phyloP scores from a whole-genome alignment of 1,284 basidiomycete species.

The Singerocomus inundabilis region DNA sequence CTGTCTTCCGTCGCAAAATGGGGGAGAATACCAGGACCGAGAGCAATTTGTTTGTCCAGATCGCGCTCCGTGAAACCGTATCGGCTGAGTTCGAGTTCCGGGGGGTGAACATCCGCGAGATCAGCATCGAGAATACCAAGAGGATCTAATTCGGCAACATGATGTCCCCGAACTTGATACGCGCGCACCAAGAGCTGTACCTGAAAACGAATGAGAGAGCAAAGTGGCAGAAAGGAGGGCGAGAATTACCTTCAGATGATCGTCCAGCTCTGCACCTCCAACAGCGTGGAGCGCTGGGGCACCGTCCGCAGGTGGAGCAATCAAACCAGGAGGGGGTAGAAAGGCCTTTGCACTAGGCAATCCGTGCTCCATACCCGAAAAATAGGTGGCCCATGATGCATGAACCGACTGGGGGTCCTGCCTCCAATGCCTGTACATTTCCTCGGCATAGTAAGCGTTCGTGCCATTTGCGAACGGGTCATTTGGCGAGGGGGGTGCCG shows the following conservation, averaged over 20 bases:
- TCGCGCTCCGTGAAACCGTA: slow-evolving; percentile 96
- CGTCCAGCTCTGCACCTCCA: slow-evolving; percentile 79
- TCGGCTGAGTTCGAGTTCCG: slow-evolving; percentile 87
- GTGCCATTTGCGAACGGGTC: slow-evolving; percentile 88
- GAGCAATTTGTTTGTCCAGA: slow-evolving; percentile 90
- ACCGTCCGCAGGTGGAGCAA: slow-evolving; percentile 72
- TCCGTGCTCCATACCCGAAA: slow-evolving; percentile 90
- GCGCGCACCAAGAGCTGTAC: slow-evolving; percentile 96
- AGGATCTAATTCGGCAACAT: slow-evolving; percentile 94
- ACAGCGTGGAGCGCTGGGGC: slow-evolving; percentile 78
- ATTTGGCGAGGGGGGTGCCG: slow-evolving; percentile 60
- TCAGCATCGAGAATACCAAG: slow-evolving; percentile 92
- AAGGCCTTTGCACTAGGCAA: slow-evolving; percentile 83
- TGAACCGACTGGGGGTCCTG: slow-evolving; percentile 92
- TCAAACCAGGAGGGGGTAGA: slow-evolving; percentile 74
- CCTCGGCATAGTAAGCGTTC: slow-evolving; percentile 94
- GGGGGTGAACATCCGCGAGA: slow-evolving; percentile 71
- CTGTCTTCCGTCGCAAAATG: slow-evolving; percentile 87
- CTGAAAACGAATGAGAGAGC: slow-evolving; percentile 42
- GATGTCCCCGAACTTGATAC: slow-evolving; percentile 98
- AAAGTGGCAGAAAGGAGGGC: not conserved
- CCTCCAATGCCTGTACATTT: slow-evolving; percentile 93
- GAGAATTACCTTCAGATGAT: slow-evolving; percentile 84
- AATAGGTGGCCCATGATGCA: slow-evolving; percentile 94
- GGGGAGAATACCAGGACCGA: slow-evolving; percentile 95